phyloP scores from a whole-genome alignment of 306 rosid genomes.

The Rosa lucieae region DNA sequence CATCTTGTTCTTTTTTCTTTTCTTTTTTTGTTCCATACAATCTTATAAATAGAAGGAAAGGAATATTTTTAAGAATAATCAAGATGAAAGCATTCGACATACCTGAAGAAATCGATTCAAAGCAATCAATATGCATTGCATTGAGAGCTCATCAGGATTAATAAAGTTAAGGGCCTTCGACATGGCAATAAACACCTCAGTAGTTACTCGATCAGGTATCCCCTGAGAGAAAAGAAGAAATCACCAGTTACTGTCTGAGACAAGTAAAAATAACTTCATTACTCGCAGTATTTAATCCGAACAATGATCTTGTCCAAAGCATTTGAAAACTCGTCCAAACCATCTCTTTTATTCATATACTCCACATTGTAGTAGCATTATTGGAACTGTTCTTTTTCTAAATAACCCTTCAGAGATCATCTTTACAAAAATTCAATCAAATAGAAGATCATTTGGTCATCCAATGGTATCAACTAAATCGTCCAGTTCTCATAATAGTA shows the following conservation, averaged over 20 bases:
- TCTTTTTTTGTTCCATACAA: neutral
- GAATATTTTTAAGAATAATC: constrained; percentile 1
- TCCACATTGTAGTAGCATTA: neutral
- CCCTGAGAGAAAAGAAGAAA: constrained; percentile 53
- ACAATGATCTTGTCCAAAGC: neutral
- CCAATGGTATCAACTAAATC: neutral
- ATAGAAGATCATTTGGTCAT: neutral
- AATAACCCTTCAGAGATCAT: neutral
- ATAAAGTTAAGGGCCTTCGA: constrained; percentile 97
- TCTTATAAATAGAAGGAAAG: neutral
- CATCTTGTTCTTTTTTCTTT: neutral
- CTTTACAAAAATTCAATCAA: neutral
- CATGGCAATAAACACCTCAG: constrained; percentile 99
- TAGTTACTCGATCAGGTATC: constrained; percentile 85
- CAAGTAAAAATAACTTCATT: neutral
- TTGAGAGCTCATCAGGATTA: constrained; percentile 98
- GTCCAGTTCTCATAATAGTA: neutral
- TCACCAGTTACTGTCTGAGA: constrained; percentile 20
- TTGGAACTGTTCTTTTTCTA: neutral
- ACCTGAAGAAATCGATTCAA: constrained; percentile 98
- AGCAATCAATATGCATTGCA: constrained; percentile 98
- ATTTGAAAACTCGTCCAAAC: neutral
- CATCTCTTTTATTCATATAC: neutral
- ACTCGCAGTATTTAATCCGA: neutral
- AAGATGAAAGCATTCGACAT: constrained; percentile 26